Percentiles rank a stretch among this genome's conserved stretches.
phyloP scores from a whole-genome alignment of 176 grass and related monocot species.

The Oropetium thomaeum region DNA sequence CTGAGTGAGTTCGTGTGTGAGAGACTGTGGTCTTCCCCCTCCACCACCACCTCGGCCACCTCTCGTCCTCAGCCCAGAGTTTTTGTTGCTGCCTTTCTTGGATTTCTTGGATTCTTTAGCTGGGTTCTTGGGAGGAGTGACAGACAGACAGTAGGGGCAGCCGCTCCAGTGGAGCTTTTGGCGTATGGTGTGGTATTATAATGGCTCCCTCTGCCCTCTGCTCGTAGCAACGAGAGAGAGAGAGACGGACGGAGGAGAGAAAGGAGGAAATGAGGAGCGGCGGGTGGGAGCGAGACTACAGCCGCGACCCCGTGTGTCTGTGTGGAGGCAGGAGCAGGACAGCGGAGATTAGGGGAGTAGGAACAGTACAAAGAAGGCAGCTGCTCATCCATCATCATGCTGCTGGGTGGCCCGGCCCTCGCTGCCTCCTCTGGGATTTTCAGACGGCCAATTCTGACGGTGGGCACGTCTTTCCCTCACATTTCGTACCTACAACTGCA shows the following conservation, averaged over 20 bases:
- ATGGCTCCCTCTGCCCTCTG: neutral
- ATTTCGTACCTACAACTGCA: neutral
- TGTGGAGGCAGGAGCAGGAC: conserved; percentile 12
- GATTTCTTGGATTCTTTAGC: conserved; percentile 56
- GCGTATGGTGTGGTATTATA: conserved; percentile 38
- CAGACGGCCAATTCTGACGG: conserved; percentile 19
- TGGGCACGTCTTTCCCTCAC: conserved; percentile 4
- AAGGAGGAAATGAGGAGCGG: neutral
- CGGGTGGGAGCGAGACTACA: neutral
- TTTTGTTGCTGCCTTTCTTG: conserved; percentile 30
- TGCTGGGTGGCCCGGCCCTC: neutral
- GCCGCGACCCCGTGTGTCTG: conserved; percentile 14
- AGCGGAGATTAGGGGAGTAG: neutral
- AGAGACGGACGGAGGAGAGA: neutral
- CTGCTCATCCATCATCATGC: conserved; percentile 40
- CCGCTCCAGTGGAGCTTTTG: conserved; percentile 37
- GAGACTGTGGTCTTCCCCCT: conserved; percentile 37
- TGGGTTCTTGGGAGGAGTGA: conserved; percentile 43
- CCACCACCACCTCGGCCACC: neutral
- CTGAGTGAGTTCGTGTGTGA: neutral
- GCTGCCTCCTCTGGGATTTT: neutral
- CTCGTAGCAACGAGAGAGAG: neutral
- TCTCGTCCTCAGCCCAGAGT: neutral
- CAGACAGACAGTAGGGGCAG: conserved; percentile 27
- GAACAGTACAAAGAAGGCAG: conserved; percentile 39